phyloP scores from a whole-genome alignment of 768 basidiomycete genomes.

The Trametes maxima region DNA sequence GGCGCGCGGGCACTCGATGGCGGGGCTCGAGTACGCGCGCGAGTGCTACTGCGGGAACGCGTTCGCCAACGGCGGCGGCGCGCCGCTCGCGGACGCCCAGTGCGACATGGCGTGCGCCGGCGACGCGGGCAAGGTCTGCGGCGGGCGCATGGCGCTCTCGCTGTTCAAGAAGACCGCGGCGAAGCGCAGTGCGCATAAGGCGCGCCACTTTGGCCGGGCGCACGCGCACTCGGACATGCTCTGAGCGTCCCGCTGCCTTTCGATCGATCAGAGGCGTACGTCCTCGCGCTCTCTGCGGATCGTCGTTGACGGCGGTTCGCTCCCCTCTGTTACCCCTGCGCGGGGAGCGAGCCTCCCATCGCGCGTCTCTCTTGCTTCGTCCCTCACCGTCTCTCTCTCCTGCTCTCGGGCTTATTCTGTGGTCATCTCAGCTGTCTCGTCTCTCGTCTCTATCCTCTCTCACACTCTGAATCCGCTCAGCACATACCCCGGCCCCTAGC shows the following conservation, averaged over 20 bases:
- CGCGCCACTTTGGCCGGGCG: conserved; percentile 23
- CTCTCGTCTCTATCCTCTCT: neutral
- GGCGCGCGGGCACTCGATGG: conserved; percentile 13
- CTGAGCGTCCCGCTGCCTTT: conserved; percentile 2
- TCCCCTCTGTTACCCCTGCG: neutral
- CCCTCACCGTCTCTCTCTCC: neutral
- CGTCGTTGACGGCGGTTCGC: conserved; percentile 21
- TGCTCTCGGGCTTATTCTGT: neutral
- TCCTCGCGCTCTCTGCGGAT: neutral
- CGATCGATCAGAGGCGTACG: neutral
- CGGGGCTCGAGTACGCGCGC: conserved; percentile 25
- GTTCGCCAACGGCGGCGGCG: conserved; percentile 22
- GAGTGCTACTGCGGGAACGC: conserved; percentile 24
- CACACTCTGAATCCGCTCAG: neutral
- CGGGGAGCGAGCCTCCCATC: conserved; percentile 22
- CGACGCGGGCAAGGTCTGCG: conserved; percentile 14
- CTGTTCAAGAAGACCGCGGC: conserved; percentile 14
- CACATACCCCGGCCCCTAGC: conserved; percentile 10
- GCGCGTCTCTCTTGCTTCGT: neutral
- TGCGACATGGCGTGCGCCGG: conserved; percentile 23
- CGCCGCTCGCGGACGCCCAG: conserved; percentile 9
- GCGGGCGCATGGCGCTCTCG: conserved; percentile 20
- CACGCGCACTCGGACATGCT: conserved; percentile 14
- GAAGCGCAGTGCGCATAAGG: conserved; percentile 14
- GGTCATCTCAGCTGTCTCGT: neutral